phyloP scores from a whole-genome alignment of 768 basidiomycete genomes.

The Leccinellum luteum region DNA sequence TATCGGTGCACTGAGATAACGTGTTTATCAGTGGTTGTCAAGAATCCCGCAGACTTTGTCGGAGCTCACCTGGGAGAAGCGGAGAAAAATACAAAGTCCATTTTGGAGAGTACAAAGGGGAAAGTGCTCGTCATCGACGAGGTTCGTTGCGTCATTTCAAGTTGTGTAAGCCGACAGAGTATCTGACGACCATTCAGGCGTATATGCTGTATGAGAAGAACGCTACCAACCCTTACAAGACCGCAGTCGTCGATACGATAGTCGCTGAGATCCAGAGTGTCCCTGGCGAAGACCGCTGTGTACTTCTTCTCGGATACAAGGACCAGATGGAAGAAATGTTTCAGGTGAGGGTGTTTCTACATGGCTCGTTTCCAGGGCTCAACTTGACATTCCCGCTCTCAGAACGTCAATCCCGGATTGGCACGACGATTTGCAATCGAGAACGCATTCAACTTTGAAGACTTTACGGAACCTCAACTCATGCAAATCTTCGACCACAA shows the following conservation, averaged over 20 bases:
- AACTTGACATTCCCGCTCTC: background rate
- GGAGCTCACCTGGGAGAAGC: constrained; percentile 58
- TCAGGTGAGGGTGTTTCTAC: constrained; percentile 43
- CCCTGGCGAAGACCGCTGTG: constrained; percentile 69
- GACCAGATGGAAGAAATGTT: constrained; percentile 73
- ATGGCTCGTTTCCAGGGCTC: background rate
- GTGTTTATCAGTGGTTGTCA: constrained; percentile 49
- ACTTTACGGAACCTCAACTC: constrained; percentile 57
- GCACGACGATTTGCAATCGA: constrained; percentile 67
- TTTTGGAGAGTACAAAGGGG: constrained; percentile 55
- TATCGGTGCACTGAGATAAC: background rate
- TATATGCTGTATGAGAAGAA: constrained; percentile 60
- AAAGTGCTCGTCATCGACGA: constrained; percentile 76
- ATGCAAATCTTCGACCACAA: constrained; percentile 53
- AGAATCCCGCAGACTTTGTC: constrained; percentile 69
- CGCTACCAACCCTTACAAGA: constrained; percentile 52
- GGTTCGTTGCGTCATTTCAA: constrained; percentile 34
- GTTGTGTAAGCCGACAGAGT: background rate
- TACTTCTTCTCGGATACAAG: constrained; percentile 65
- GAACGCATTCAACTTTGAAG: constrained; percentile 64
- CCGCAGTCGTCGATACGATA: constrained; percentile 70
- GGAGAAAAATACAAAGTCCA: constrained; percentile 62
- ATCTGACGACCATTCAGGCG: constrained; percentile 40
- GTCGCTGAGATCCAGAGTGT: constrained; percentile 72
- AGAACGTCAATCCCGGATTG: constrained; percentile 75